These are phyloP conservation scores for Chondrus crispus DNA, from an alignment of 23 red algal genomes.

Conservation along the genomic window DNA sequence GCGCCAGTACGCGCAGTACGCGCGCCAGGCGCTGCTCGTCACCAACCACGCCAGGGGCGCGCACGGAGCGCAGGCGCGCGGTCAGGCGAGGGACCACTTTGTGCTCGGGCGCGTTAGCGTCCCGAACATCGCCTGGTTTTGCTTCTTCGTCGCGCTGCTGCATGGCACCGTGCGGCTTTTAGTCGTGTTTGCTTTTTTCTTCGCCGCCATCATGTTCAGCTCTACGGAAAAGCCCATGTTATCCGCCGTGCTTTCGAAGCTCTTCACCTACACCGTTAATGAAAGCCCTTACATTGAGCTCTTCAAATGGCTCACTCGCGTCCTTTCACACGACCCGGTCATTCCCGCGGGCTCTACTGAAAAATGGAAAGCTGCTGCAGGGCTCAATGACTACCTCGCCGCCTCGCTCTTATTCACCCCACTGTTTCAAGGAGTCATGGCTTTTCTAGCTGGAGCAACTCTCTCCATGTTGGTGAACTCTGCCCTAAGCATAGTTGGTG, in stretches of 20 bases:
- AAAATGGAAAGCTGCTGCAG: too few species aligned
- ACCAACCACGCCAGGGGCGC: too few species aligned
- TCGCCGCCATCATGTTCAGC: not conserved
- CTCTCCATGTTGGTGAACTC: not conserved
- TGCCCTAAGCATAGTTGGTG: not conserved
- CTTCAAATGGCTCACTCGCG: constrained; percentile 35
- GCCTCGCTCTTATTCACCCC: constrained; percentile 19
- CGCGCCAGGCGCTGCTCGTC: too few species aligned
- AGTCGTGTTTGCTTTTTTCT: constrained; percentile 7
- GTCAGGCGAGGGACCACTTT: too few species aligned
- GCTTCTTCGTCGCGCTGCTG: not conserved
- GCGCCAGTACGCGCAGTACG: constrained; percentile 14
- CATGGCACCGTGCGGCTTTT: constrained; percentile 3
- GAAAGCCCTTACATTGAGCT: not conserved
- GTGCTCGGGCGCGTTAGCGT: constrained; percentile 7
- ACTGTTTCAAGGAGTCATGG: not conserved
- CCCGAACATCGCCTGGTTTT: not conserved
- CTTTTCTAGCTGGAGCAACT: not conserved
- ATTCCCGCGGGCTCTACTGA: too few species aligned
- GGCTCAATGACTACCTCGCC: too few species aligned
- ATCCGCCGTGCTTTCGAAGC: not conserved
- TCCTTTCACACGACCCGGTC: constrained; percentile 18
- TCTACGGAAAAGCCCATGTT: not conserved
- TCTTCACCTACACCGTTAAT: not conserved
- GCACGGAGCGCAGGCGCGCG: too few species aligned